A percentile compares a stretch with the other conserved stretches of the same genome.
Evolutionary conservation across 768 basidiomycete genomes (phyloP).

Genomic region (Trametes cinnabarina): DNA sequence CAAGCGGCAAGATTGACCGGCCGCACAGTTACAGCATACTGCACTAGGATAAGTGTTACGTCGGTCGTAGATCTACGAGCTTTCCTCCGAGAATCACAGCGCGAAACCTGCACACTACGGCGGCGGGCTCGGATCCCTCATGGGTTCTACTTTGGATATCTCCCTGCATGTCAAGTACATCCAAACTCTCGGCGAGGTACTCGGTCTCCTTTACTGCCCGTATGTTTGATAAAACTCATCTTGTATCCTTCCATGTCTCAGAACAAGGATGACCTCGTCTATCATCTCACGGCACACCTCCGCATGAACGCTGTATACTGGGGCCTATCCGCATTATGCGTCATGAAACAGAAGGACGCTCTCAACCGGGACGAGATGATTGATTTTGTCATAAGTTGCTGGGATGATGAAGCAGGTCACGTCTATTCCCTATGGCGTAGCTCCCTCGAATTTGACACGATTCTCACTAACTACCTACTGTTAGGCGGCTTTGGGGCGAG

Average conservation of each 20-base stretch:
- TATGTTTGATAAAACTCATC: background rate
- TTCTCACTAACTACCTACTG: background rate
- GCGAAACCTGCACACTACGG: background rate
- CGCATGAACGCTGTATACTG: slow-evolving; percentile 96
- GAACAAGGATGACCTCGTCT: slow-evolving; percentile 81
- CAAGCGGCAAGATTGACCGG: too few relatives aligned
- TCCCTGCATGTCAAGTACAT: slow-evolving; percentile 48
- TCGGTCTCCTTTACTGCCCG: slow-evolving; percentile 1
- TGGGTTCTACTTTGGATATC: slow-evolving; percentile 16
- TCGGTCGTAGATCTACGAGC: too few relatives aligned
- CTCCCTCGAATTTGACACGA: background rate
- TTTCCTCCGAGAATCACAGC: too few relatives aligned
- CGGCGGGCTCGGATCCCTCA: background rate
- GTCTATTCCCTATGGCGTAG: slow-evolving; percentile 14
- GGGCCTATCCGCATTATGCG: slow-evolving; percentile 84
- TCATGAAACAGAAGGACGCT: slow-evolving; percentile 78
- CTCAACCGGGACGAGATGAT: slow-evolving; percentile 83
- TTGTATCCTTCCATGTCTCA: slow-evolving; percentile 30
- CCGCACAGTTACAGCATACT: too few relatives aligned
- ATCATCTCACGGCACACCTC: slow-evolving; percentile 90
- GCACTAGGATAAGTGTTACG: too few relatives aligned
- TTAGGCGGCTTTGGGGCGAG: slow-evolving; percentile 90
- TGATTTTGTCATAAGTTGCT: slow-evolving; percentile 89
- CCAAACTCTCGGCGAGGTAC: slow-evolving; percentile 48
- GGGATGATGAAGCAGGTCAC: slow-evolving; percentile 86